Percentiles rank a stretch among this genome's conserved stretches.
phyloP scores from a whole-genome alignment of 495 filamentous ascomycete species.

The Aspergillus olivimuriae region DNA sequence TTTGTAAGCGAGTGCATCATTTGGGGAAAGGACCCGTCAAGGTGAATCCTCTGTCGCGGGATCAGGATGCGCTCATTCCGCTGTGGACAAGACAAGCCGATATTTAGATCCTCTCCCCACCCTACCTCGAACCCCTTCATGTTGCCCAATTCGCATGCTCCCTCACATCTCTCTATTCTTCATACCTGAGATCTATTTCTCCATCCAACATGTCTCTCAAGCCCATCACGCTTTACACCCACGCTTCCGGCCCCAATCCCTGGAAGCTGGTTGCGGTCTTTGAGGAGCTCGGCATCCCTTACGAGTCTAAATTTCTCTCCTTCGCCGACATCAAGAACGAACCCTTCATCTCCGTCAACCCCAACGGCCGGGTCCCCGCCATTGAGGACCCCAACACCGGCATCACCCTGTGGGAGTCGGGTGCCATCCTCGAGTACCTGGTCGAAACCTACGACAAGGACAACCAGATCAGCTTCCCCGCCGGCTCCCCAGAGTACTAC shows the following conservation, averaged over 20 bases:
- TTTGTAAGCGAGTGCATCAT: too few species aligned
- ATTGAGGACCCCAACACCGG: conserved; percentile 65
- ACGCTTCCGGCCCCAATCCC: conserved; percentile 49
- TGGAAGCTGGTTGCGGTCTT: conserved; percentile 61
- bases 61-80: too few species aligned
- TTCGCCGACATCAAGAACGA: conserved; percentile 51
- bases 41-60: too few species aligned
- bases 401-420: conserved; percentile 64
- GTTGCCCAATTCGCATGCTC: too few species aligned
- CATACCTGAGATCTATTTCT: neutral
- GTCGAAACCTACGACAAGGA: conserved; percentile 64
- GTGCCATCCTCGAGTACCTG: conserved; percentile 67
- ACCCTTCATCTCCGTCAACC: conserved; percentile 53
- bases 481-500: conserved; percentile 42
- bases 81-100: too few species aligned
- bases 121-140: neutral
- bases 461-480: conserved; percentile 49
- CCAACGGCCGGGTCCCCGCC: conserved; percentile 60
- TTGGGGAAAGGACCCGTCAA: too few species aligned
- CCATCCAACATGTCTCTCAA: conserved; percentile 33
- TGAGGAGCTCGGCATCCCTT: conserved; percentile 55
- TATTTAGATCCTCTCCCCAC: neutral
- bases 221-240: conserved; percentile 38
- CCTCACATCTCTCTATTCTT: neutral
- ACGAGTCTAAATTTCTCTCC: conserved; percentile 35